Evolutionary conservation across 306 rosid genomes (phyloP).

Genomic region (Casuarina equisetifolia): DNA sequence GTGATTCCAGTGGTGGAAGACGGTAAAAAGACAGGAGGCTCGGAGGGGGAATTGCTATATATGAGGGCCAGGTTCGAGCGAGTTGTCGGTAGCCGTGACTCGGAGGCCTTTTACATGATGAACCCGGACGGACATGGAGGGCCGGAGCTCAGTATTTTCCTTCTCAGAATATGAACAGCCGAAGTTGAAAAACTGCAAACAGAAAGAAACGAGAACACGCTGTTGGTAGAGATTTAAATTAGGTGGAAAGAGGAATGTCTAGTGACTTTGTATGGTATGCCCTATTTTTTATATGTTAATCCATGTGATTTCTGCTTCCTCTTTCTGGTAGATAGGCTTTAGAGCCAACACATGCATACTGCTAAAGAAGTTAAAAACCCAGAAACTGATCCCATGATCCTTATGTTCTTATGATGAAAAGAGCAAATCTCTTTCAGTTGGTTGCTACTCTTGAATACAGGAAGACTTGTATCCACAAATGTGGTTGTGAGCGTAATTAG

Average conservation of each 20-base stretch:
- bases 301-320: background rate
- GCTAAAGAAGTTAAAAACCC: too few relatives aligned
- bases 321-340: background rate
- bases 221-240: background rate
- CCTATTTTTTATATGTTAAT: background rate
- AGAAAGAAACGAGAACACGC: background rate
- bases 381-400: background rate
- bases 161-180: slow-evolving; percentile 56
- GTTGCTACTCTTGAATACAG: too few relatives aligned
- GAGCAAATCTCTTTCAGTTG: too few relatives aligned
- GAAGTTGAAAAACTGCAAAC: background rate
- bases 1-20: slow-evolving; percentile 74
- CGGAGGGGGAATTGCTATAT: slow-evolving; percentile 86
- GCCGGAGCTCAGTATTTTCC: slow-evolving; percentile 90
- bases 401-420: background rate
- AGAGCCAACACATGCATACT: background rate
- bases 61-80: slow-evolving; percentile 94
- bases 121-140: slow-evolving; percentile 90
- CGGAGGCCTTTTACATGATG: slow-evolving; percentile 95
- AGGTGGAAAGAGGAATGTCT: background rate
- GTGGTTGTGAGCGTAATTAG: background rate
- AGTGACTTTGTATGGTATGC: slow-evolving; percentile 1
- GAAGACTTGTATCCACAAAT: background rate
- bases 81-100: slow-evolving; percentile 94
- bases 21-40: slow-evolving; percentile 24